Conservation (phyloP, 1,139 yeast species). For the Hansenula lynferdii region DNA sequence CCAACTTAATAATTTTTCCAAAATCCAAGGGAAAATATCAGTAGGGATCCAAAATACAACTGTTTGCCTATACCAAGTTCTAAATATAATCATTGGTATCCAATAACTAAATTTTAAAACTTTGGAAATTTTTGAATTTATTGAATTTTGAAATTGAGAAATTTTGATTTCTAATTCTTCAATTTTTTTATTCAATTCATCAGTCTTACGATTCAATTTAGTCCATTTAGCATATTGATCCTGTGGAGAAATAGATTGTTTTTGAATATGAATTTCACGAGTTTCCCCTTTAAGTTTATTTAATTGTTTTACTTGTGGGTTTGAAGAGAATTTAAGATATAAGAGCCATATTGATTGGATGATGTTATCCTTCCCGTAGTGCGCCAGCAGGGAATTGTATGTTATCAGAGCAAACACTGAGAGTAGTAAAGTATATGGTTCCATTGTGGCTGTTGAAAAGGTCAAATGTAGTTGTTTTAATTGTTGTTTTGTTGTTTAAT, state of each 20-base stretch:
- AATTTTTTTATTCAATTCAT: constrained; percentile 51
- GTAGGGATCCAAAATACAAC: constrained; percentile 60
- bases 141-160: constrained; percentile 34
- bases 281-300: constrained; percentile 42
- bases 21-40: constrained; percentile 49
- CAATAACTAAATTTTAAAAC: constrained; percentile 3
- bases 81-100: constrained; percentile 22
- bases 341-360: constrained; percentile 22
- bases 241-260: constrained; percentile 72
- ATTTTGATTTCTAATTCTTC: constrained; percentile 40
- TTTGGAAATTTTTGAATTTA: constrained; percentile 17
- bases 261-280: constrained; percentile 41
- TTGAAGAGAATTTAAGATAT: constrained; percentile 33
- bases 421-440: background rate
- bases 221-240: constrained; percentile 98
- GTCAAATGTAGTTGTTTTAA: no score
- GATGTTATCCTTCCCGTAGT: background rate
- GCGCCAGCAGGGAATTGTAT: background rate
- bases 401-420: background rate
- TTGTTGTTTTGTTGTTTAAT: no score
- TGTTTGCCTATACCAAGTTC: constrained; percentile 52
- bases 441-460: background rate
- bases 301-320: constrained; percentile 30
- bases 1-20: constrained; percentile 55
- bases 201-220: constrained; percentile 71